Conservation (phyloP, 768 basidiomycete species). For the Lepiota brunneoincarnata region DNA sequence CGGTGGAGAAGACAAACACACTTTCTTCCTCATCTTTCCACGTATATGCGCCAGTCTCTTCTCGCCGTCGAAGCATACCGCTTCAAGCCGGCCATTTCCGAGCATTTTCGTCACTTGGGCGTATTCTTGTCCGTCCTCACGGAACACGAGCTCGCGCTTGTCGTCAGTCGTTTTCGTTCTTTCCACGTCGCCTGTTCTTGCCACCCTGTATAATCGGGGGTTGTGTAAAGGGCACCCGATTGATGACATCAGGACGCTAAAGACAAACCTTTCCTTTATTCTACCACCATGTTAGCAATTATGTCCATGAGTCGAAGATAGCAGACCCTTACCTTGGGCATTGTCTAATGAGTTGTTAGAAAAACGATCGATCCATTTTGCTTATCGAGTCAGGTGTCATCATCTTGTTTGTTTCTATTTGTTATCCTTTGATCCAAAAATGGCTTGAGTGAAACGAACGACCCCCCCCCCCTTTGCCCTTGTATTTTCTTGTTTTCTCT, state of each 20-base stretch:
- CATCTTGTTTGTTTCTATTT: neutral
- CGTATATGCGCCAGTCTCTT: constrained; percentile 97
- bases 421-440: neutral
- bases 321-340: constrained; percentile 9
- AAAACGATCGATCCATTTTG: neutral
- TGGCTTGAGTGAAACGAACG: neutral
- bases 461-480: neutral
- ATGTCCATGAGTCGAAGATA: no score
- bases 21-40: constrained; percentile 99
- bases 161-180: constrained; percentile 99
- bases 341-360: neutral
- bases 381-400: constrained; percentile 5
- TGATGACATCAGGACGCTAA: neutral
- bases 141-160: constrained; percentile 98
- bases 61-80: constrained; percentile 97
- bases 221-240: neutral
- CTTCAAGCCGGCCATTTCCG: constrained; percentile 95
- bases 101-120: constrained; percentile 99
- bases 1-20: no score
- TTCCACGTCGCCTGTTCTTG: constrained; percentile 98
- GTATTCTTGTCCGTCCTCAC: constrained; percentile 98
- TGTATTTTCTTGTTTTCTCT: no score
- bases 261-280: constrained; percentile 13
- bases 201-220: constrained; percentile 66
- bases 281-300: neutral